Evolutionary conservation across 768 basidiomycete genomes (phyloP).

Genomic region (Phanerochaete sordida): DNA sequence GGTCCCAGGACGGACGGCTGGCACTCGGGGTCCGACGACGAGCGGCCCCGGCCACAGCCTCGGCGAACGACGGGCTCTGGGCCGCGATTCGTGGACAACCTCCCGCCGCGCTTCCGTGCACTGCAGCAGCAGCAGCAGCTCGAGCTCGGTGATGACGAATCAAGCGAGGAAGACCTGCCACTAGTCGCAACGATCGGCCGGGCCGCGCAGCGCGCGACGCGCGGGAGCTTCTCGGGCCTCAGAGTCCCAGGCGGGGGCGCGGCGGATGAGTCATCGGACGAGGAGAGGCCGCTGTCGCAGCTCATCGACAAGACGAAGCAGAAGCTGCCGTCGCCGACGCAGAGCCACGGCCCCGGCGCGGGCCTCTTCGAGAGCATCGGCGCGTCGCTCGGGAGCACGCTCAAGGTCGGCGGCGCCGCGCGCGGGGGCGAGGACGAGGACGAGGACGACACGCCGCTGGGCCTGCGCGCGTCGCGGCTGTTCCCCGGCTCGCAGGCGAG

Average conservation of each 20-base stretch:
- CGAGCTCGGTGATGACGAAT: conserved; percentile 33
- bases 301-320: conserved; percentile 48
- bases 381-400: neutral
- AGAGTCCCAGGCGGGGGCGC: conserved; percentile 18
- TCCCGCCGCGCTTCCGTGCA: conserved; percentile 12
- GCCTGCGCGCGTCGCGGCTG: conserved; percentile 57
- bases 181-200: conserved; percentile 61
- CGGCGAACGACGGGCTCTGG: conserved; percentile 59
- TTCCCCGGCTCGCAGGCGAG: conserved; percentile 3
- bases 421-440: conserved; percentile 19
- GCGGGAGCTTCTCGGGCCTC: conserved; percentile 17
- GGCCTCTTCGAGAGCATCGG: conserved; percentile 20
- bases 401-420: neutral
- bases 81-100: conserved; percentile 41
- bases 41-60: conserved; percentile 14
- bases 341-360: conserved; percentile 22
- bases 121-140: conserved; percentile 12
- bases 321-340: conserved; percentile 39
- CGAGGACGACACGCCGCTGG: conserved; percentile 68
- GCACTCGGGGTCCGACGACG: conserved; percentile 55
- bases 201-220: conserved; percentile 43
- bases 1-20: conserved; percentile 14
- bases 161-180: conserved; percentile 81
- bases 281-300: conserved; percentile 67
- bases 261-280: conserved; percentile 53